These are phyloP conservation scores for Stereocaulon alpinum DNA, from an alignment of 495 filamentous ascomycete species.

Conservation along the genomic window DNA sequence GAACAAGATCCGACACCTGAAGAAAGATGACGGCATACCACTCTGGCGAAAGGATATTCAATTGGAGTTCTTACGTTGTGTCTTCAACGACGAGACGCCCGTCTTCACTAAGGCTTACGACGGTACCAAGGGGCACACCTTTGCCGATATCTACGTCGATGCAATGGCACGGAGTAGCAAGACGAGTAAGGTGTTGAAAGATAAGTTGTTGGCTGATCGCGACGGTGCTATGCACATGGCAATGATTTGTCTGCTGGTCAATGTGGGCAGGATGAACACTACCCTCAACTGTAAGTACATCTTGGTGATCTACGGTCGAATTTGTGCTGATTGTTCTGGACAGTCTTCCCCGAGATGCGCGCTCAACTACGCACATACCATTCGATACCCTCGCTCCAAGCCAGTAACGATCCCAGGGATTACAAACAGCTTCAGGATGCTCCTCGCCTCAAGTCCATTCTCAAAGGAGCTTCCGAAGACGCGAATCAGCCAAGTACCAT, in stretches of 20 bases:
- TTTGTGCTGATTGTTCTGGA: background rate
- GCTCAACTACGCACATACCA: constrained; percentile 96
- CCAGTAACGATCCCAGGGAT: constrained; percentile 84
- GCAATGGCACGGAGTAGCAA: constrained; percentile 98
- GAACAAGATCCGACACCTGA: constrained; percentile 91
- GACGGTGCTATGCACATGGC: constrained; percentile 93
- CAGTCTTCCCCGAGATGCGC: constrained; percentile 99
- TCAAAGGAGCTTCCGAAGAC: constrained; percentile 95
- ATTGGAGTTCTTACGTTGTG: constrained; percentile 81
- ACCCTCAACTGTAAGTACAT: constrained; percentile 77
- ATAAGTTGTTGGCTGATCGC: constrained; percentile 89
- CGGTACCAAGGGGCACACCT: constrained; percentile 61
- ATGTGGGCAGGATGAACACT: constrained; percentile 97
- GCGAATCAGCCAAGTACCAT: constrained; percentile 75
- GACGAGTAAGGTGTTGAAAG: constrained; percentile 94
- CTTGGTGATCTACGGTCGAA: constrained; percentile 1
- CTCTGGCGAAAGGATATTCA: constrained; percentile 97
- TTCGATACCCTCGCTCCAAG: constrained; percentile 91
- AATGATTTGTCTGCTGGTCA: constrained; percentile 96
- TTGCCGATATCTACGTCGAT: constrained; percentile 94
- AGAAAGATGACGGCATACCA: constrained; percentile 95
- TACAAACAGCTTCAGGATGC: constrained; percentile 99
- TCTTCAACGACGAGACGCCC: constrained; percentile 76
- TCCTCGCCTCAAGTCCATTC: constrained; percentile 87
- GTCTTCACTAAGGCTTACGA: constrained; percentile 82